These are phyloP conservation scores for Penicillium sp. DNA, from an alignment of 2,329 filamentous ascomycete species.

Conservation along the genomic window DNA sequence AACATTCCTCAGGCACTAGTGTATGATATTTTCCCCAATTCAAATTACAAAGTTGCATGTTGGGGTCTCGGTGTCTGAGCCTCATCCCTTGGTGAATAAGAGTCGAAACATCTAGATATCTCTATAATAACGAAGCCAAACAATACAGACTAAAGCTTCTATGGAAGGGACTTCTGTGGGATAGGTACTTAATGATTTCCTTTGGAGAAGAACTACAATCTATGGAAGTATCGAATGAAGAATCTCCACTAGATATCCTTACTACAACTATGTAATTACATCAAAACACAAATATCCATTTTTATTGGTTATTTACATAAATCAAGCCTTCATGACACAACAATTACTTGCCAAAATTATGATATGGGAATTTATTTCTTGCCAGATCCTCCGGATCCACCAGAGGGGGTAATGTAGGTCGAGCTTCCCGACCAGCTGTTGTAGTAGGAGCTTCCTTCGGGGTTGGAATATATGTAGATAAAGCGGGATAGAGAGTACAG, in stretches of 20 bases:
- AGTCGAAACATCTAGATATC: background rate
- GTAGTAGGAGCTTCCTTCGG: slow-evolving; percentile 68
- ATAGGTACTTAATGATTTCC: background rate
- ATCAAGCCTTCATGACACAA: background rate
- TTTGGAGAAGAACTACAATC: background rate
- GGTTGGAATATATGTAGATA: slow-evolving; percentile 57
- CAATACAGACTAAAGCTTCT: background rate
- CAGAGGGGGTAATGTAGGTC: slow-evolving; percentile 58
- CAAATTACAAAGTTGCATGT: background rate
- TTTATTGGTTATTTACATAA: background rate
- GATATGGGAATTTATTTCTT: slow-evolving; percentile 11
- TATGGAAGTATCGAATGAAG: background rate
- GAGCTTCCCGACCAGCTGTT: slow-evolving; percentile 60
- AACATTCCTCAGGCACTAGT: background rate
- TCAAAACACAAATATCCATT: too few species aligned
- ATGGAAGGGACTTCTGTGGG: background rate
- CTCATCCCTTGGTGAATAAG: background rate
- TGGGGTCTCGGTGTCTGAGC: background rate
- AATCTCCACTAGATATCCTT: background rate
- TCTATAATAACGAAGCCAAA: background rate
- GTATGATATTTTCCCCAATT: background rate
- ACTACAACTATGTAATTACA: background rate
- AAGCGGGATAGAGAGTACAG: background rate
- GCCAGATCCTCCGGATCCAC: background rate
- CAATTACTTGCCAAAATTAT: background rate